phyloP scores from a whole-genome alignment of 441 rosid genomes.

The Euphorbia schlechtendalii region DNA sequence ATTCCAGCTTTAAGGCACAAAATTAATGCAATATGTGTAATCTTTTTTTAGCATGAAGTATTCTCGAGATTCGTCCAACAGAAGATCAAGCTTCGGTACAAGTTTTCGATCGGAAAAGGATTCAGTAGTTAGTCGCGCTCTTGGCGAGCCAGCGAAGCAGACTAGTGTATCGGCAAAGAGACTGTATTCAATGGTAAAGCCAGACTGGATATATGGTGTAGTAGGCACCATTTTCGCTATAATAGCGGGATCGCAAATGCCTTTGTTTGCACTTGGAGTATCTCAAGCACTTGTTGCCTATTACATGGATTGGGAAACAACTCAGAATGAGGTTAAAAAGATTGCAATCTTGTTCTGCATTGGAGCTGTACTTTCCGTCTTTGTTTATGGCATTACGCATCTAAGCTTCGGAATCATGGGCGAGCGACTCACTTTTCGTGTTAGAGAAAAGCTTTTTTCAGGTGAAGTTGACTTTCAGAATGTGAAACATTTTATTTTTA shows the following conservation, averaged over 20 bases:
- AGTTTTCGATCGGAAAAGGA: conserved; percentile 85
- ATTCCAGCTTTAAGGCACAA: no score
- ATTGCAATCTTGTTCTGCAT: conserved; percentile 60
- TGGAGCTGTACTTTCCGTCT: conserved; percentile 54
- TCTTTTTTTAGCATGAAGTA: conserved; percentile 33
- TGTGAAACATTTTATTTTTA: no score
- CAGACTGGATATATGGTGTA: conserved; percentile 75
- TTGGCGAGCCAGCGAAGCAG: conserved; percentile 32
- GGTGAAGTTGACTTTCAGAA: conserved; percentile 25
- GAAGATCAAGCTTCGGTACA: conserved; percentile 54
- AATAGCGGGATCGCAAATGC: conserved; percentile 88
- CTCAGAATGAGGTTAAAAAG: conserved; percentile 62
- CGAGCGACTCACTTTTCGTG: conserved; percentile 81
- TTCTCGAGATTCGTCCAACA: conserved; percentile 62
- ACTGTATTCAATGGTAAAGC: conserved; percentile 69
- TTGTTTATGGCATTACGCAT: conserved; percentile 62
- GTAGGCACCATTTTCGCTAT: conserved; percentile 63
- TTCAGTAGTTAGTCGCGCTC: conserved; percentile 36
- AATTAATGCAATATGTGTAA: neutral
- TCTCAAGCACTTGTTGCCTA: conserved; percentile 78
- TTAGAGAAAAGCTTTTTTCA: conserved; percentile 70
- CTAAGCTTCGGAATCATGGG: conserved; percentile 83
- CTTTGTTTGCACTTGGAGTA: conserved; percentile 89
- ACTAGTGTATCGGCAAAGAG: conserved; percentile 43
- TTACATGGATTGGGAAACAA: conserved; percentile 78